phyloP scores from a whole-genome alignment of 2,329 filamentous ascomycete species.

The Thermoascus crustaceus region DNA sequence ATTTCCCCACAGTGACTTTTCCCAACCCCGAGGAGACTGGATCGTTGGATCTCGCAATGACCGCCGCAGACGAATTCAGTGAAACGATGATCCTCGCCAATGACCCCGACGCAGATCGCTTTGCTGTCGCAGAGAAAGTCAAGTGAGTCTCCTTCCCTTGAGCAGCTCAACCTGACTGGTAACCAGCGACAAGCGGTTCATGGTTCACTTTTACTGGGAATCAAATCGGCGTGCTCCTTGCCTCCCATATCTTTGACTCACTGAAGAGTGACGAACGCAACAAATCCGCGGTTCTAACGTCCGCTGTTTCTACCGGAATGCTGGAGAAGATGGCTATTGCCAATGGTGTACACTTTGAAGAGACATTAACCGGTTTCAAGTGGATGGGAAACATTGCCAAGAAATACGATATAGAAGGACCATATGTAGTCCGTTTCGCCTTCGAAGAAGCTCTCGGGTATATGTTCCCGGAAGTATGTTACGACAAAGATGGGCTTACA shows the following conservation, averaged over 20 bases:
- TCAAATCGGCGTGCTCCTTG: conserved; percentile 54
- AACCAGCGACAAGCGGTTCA: conserved; percentile 27
- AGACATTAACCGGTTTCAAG: conserved; percentile 60
- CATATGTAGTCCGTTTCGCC: conserved; percentile 48
- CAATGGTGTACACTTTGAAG: conserved; percentile 50
- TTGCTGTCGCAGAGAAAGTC: conserved; percentile 53
- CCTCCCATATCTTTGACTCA: conserved; percentile 48
- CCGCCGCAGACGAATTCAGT: conserved; percentile 43
- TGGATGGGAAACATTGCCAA: conserved; percentile 57
- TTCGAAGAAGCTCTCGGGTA: conserved; percentile 61
- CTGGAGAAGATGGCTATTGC: conserved; percentile 47
- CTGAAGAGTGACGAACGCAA: conserved; percentile 24
- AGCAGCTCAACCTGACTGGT: not conserved
- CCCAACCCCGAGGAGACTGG: conserved; percentile 60
- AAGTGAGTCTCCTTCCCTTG: conserved; percentile 21
- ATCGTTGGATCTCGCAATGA: conserved; percentile 51
- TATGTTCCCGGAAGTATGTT: conserved; percentile 55
- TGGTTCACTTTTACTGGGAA: conserved; percentile 60
- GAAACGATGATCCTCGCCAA: conserved; percentile 51
- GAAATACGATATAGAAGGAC: conserved; percentile 41
- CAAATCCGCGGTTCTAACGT: conserved; percentile 51
- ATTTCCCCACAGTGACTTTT: conserved; percentile 57
- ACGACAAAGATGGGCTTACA: conserved; percentile 58
- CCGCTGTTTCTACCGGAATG: conserved; percentile 58
- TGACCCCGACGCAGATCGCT: conserved; percentile 58